Base-by-base conservation (phyloP, 2,329 filamentous ascomycete genomes). In the Curvularia sp. region DNA sequence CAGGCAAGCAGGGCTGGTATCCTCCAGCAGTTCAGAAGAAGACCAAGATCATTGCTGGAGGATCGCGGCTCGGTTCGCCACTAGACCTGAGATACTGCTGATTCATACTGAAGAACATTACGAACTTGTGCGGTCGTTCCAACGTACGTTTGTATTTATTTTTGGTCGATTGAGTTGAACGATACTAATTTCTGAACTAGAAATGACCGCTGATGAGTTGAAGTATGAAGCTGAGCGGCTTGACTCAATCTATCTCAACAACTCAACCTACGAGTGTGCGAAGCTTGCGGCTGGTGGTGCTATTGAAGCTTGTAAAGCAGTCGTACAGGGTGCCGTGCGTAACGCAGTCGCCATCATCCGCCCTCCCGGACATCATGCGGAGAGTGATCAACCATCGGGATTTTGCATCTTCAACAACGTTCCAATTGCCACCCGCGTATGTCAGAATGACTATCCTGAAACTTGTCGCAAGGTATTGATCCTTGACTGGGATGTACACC, bases 351-450 rank as follows among this genome's bases (percentile, higher is more conserved):
- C 95, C 1, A 89, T 99, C 38, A 97, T 99, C 69, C 87, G 95
- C 13, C 95, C 95, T 1, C 95, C 95, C 0, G 95, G 95, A 0
- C 95, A 99, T 71, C 95, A 99, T 76, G 95, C 95, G 0, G 95
- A 99, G 74, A 88, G 87, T 57, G 85, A 95, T 69, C 83, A 88
- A 35, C 86, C 94, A 0, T 95, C 97, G 85, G 95, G 95, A 0
- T 99, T 99, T 73, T 99, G 95, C 75, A 86, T 98, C 58, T 98
- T 98, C 81, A 97, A 99, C 80, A 99, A 99, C 71, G 95, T 98
- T 3, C 93, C 92, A 20, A 90, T 99, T 58, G 94, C 93, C 1
- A 89, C 93, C n/a, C 89, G 87, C 59, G 90, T 93, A 12, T 97
- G 93, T 73, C 93, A 97, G 74, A 81, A 84, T 53, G 88, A 93